Evolutionary conservation across 345 rosid species (phyloP).

Genomic region (Linum usitatissimum): DNA sequence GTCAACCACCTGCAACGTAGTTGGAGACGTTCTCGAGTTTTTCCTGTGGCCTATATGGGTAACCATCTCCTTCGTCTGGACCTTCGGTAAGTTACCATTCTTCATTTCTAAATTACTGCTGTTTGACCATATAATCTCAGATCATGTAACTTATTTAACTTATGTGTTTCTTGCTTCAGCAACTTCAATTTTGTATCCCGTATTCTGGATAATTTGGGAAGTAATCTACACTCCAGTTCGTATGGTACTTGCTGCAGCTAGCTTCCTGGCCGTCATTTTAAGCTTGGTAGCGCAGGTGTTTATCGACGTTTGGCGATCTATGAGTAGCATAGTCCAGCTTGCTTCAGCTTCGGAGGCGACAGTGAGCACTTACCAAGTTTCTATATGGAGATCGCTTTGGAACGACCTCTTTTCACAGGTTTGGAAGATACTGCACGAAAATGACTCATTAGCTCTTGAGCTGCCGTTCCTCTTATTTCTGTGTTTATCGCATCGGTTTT

Average conservation of each 20-base stretch:
- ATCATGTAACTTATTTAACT: background rate
- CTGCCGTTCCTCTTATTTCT: slow-evolving; percentile 7
- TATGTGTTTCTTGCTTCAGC: slow-evolving; percentile 32
- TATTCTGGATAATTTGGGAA: slow-evolving; percentile 61
- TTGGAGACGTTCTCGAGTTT: slow-evolving; percentile 41
- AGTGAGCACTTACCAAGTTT: slow-evolving; percentile 53
- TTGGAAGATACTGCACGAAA: slow-evolving; percentile 8
- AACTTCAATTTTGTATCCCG: slow-evolving; percentile 42
- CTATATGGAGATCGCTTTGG: slow-evolving; percentile 90
- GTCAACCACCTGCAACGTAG: slow-evolving; percentile 33
- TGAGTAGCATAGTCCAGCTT: slow-evolving; percentile 41
- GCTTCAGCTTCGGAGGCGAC: slow-evolving; percentile 57
- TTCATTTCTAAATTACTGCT: background rate
- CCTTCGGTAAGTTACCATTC: slow-evolving; percentile 37
- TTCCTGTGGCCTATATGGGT: slow-evolving; percentile 53
- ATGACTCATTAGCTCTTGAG: background rate
- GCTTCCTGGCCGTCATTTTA: slow-evolving; percentile 34
- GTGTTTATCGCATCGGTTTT: slow-evolving; percentile 11
- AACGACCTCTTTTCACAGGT: slow-evolving; percentile 96
- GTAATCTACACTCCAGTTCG: slow-evolving; percentile 57
- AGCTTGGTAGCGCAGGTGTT: slow-evolving; percentile 31
- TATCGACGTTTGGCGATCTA: slow-evolving; percentile 45
- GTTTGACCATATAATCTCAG: background rate
- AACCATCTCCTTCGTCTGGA: slow-evolving; percentile 41
- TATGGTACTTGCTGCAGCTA: slow-evolving; percentile 39